Evolutionary conservation across 345 rosid genomes (phyloP).

Genomic region (Salix suchowensis): DNA sequence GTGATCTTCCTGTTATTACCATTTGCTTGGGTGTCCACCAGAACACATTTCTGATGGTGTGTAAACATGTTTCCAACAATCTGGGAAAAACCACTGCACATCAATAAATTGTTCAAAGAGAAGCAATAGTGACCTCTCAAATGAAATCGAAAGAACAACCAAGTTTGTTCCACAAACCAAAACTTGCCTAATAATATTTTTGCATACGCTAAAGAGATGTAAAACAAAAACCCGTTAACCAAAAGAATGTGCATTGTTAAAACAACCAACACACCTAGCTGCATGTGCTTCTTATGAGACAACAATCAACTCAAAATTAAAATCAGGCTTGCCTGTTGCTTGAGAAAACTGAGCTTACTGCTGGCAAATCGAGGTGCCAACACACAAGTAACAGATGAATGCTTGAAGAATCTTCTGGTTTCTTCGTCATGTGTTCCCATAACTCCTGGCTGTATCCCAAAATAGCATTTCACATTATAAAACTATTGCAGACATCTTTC

Average conservation of each 20-base stretch:
- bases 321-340: constrained; percentile 44
- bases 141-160: not conserved
- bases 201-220: not conserved
- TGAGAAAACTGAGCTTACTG: constrained; percentile 70
- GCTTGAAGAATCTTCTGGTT: constrained; percentile 80
- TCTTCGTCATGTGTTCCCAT: constrained; percentile 97
- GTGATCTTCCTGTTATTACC: constrained; percentile 74
- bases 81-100: constrained; percentile 33
- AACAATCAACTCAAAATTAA: not conserved
- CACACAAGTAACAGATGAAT: constrained; percentile 93
- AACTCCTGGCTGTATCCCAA: constrained; percentile 61
- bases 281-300: not conserved
- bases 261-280: not conserved
- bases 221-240: not conserved
- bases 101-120: constrained; percentile 7
- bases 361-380: constrained; percentile 85
- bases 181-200: not conserved
- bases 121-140: not conserved
- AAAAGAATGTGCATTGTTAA: not conserved
- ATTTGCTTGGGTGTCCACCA: constrained; percentile 81
- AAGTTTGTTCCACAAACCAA: not conserved
- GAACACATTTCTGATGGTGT: constrained; percentile 88
- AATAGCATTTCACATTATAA: not conserved
- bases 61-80: constrained; percentile 87
- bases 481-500: not conserved